phyloP scores from a whole-genome alignment of 306 rosid species.

The Datisca glomerata region DNA sequence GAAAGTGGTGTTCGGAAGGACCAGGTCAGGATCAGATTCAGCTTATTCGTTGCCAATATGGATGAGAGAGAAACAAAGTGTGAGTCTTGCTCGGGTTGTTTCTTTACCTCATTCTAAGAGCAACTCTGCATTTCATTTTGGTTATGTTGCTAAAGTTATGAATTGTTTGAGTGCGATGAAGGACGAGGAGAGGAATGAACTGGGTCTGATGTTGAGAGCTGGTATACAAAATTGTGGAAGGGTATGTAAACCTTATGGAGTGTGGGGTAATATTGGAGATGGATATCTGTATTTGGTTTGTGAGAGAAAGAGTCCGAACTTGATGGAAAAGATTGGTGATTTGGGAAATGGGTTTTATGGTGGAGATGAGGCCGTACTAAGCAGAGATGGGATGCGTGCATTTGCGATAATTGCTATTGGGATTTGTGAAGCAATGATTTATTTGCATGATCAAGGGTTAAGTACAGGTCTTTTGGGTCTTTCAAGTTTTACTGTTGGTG shows the following conservation, averaged over 20 bases:
- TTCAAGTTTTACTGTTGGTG: slow-evolving; percentile 50
- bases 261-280: slow-evolving; percentile 62
- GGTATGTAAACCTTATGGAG: slow-evolving; percentile 45
- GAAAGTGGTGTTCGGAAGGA: slow-evolving; percentile 17
- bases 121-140: slow-evolving; percentile 23
- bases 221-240: slow-evolving; percentile 29
- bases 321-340: slow-evolving; percentile 27
- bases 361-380: slow-evolving; percentile 19
- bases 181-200: slow-evolving; percentile 43
- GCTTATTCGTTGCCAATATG: slow-evolving; percentile 19
- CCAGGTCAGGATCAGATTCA: slow-evolving; percentile 8
- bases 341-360: slow-evolving; percentile 23
- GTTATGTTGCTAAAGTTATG: slow-evolving; percentile 40
- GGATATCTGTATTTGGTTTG: slow-evolving; percentile 52
- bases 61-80: slow-evolving; percentile 22
- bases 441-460: slow-evolving; percentile 49
- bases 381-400: slow-evolving; percentile 21
- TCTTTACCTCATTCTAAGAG: slow-evolving; percentile 15
- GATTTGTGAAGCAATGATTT: slow-evolving; percentile 48
- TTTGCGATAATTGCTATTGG: slow-evolving; percentile 39
- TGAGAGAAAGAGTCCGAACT: slow-evolving; percentile 22
- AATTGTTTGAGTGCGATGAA: slow-evolving; percentile 56
- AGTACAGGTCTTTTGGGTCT: slow-evolving; percentile 44
- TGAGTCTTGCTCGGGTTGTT: slow-evolving; percentile 40
- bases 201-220: slow-evolving; percentile 47